These are phyloP conservation scores for Lichtheimia ramosa DNA, from an alignment of 371 early-diverging fungal species.

Conservation along the genomic window DNA sequence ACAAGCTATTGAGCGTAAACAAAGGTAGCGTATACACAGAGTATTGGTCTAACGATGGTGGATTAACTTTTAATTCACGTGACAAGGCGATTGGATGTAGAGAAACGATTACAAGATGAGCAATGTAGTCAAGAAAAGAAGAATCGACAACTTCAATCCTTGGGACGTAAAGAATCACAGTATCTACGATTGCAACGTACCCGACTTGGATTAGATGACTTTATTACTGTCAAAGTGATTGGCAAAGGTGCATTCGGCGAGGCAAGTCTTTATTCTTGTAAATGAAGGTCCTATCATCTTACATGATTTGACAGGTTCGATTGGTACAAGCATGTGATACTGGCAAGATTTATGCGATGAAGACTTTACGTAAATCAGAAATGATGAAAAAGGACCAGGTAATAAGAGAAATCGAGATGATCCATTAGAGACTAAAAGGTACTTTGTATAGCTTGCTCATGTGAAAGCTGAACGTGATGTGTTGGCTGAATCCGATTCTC, in stretches of 20 bases:
- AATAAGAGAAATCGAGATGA: slow-evolving; percentile 18
- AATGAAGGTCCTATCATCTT: no score
- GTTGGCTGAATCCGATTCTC: slow-evolving; percentile 93
- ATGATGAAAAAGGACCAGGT: slow-evolving; percentile 98
- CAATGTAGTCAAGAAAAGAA: slow-evolving; percentile 86
- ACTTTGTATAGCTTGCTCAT: slow-evolving; percentile 73
- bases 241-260: slow-evolving; percentile 99
- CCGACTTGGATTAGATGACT: slow-evolving; percentile 92
- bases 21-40: slow-evolving; percentile 50
- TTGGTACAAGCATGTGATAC: slow-evolving; percentile 95
- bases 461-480: slow-evolving; percentile 98
- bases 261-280: slow-evolving; percentile 36
- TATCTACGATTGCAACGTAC: slow-evolving; percentile 91
- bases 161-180: slow-evolving; percentile 92
- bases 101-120: slow-evolving; percentile 73
- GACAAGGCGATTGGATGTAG: slow-evolving; percentile 75
- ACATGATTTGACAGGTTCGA: slow-evolving; percentile 63
- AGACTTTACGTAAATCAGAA: slow-evolving; percentile 92
- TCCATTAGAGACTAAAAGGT: neutral
- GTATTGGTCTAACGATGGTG: neutral
- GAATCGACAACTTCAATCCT: slow-evolving; percentile 72
- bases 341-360: slow-evolving; percentile 98
- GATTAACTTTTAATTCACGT: neutral
- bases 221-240: slow-evolving; percentile 96
- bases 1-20: slow-evolving; percentile 88